Percentiles rank a stretch among this genome's conserved stretches.
These are phyloP conservation scores for Tetrapisispora arboricola DNA, from an alignment of 805 yeast species.

Conservation along the genomic window DNA sequence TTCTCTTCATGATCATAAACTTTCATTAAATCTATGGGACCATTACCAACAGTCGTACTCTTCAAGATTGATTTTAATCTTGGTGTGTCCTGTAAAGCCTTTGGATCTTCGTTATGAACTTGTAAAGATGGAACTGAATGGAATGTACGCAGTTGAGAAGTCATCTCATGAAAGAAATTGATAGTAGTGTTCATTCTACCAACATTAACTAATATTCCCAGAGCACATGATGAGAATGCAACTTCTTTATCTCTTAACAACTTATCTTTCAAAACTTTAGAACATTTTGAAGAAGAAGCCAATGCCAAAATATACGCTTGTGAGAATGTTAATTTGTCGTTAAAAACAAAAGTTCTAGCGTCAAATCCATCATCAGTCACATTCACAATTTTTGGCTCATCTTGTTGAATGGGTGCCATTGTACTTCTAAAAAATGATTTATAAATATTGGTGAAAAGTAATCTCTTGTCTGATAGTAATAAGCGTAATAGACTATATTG, in stretches of 20 bases:
- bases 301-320: slow-evolving; percentile 75
- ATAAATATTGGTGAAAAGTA: slow-evolving; percentile 60
- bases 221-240: slow-evolving; percentile 65
- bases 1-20: slow-evolving; percentile 58
- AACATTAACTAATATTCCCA: slow-evolving; percentile 77
- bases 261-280: slow-evolving; percentile 73
- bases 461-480: slow-evolving; percentile 51
- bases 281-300: slow-evolving; percentile 73
- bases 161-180: slow-evolving; percentile 91
- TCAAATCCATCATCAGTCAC: slow-evolving; percentile 29
- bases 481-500: slow-evolving; percentile 67
- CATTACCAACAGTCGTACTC: slow-evolving; percentile 26
- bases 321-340: slow-evolving; percentile 58
- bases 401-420: slow-evolving; percentile 26
- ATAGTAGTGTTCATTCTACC: slow-evolving; percentile 94
- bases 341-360: slow-evolving; percentile 29
- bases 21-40: slow-evolving; percentile 38
- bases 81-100: slow-evolving; percentile 91
- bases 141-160: slow-evolving; percentile 82
- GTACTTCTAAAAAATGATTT: slow-evolving; percentile 31
- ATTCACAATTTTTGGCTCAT: slow-evolving; percentile 25
- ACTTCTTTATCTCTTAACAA: slow-evolving; percentile 49
- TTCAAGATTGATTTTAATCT: slow-evolving; percentile 81
- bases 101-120: slow-evolving; percentile 36
- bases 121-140: slow-evolving; percentile 90